phyloP scores from a whole-genome alignment of 2,329 filamentous ascomycete species.

The Trichoderma semiorbis region DNA sequence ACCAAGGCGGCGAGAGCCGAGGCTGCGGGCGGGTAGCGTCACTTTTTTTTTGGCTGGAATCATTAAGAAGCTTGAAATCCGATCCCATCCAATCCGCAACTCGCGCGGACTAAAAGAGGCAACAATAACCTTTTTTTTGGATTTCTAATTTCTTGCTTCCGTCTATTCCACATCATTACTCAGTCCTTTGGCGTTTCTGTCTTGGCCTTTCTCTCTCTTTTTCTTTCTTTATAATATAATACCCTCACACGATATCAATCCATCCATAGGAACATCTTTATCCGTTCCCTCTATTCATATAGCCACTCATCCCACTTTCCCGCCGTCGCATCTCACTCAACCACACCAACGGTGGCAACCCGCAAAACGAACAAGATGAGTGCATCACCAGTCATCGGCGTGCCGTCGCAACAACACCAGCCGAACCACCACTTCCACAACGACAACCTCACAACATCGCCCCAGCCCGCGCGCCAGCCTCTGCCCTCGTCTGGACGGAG shows the following conservation, averaged over 20 bases:
- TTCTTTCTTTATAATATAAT: not conserved
- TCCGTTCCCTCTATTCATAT: not conserved
- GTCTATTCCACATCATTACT: not conserved
- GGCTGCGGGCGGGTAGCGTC: not conserved
- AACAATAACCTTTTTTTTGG: not conserved
- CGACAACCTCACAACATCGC: not conserved
- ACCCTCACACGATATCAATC: not conserved
- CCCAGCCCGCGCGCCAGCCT: not conserved
- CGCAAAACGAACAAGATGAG: not conserved
- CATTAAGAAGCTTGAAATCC: not conserved
- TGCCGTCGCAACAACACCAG: not conserved
- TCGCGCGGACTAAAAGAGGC: not conserved
- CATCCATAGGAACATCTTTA: not conserved
- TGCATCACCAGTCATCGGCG: not conserved
- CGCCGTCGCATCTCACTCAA: not conserved
- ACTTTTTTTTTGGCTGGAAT: not conserved
- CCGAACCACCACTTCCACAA: not conserved
- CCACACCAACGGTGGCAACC: not conserved
- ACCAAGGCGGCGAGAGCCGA: not conserved
- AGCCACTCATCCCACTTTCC: not conserved
- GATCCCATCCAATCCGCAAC: not conserved
- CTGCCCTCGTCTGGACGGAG: not conserved
- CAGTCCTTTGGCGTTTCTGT: not conserved
- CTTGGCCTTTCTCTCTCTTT: not conserved
- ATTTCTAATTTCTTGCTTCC: not conserved